phyloP scores from a whole-genome alignment of 345 rosid genomes.

The Turritis glabra region DNA sequence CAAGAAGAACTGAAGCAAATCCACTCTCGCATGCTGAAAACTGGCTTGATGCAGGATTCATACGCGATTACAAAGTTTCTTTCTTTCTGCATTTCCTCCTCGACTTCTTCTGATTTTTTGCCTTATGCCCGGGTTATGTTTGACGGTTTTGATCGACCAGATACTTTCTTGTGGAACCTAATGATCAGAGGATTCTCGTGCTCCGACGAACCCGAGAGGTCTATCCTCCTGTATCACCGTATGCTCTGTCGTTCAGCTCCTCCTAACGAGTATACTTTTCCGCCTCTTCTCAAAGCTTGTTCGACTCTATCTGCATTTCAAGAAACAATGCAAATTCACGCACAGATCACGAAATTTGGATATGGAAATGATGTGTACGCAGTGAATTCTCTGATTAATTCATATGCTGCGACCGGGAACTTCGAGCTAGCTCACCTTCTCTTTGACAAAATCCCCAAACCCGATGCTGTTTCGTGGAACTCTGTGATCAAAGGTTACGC shows the following conservation, averaged over 20 bases:
- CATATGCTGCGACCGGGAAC: conserved; percentile 48
- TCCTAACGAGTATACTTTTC: conserved; percentile 62
- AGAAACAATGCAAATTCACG: conserved; percentile 61
- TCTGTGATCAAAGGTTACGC: conserved; percentile 61
- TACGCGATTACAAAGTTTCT: conserved; percentile 49
- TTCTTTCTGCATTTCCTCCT: conserved; percentile 42
- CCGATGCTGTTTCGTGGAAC: conserved; percentile 71
- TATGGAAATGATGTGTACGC: conserved; percentile 47
- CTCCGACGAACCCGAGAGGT: conserved; percentile 47
- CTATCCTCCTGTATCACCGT: conserved; percentile 51
- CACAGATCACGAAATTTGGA: conserved; percentile 55
- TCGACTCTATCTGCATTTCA: conserved; percentile 45
- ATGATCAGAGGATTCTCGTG: conserved; percentile 61
- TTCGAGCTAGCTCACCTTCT: conserved; percentile 44
- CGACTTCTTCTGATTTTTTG: conserved; percentile 40
- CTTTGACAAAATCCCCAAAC: conserved; percentile 46
- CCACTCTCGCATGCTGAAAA: conserved; percentile 61
- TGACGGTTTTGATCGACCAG: conserved; percentile 43
- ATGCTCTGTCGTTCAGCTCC: conserved; percentile 54
- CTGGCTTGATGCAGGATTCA: conserved; percentile 46
- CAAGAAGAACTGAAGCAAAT: conserved; percentile 55
- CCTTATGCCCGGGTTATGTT: conserved; percentile 55
- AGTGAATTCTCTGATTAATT: conserved; percentile 57
- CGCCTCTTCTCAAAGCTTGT: conserved; percentile 75
- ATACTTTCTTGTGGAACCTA: conserved; percentile 63